Percentiles rank a stretch among this genome's conserved stretches.
Evolutionary conservation across 805 yeast genomes (phyloP).

Genomic region (Schwanniomyces vanrijiae): DNA sequence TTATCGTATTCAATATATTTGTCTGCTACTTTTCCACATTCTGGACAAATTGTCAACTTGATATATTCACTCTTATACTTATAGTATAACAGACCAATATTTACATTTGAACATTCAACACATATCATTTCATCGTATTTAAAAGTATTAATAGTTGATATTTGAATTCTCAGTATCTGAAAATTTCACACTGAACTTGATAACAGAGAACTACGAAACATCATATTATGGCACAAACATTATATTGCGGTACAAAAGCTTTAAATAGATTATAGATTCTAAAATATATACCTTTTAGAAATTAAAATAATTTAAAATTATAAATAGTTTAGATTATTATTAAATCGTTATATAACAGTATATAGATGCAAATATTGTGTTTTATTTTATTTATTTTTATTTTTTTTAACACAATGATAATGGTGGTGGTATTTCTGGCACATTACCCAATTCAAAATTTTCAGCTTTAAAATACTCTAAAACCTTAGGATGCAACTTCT

Average conservation of each 20-base stretch:
- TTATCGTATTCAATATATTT: slow-evolving; percentile 88
- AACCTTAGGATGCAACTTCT: slow-evolving; percentile 45
- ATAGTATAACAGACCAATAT: slow-evolving; percentile 65
- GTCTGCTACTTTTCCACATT: slow-evolving; percentile 77
- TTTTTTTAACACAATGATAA: slow-evolving; percentile 10
- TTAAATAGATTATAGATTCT: too few species aligned
- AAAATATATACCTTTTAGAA: background rate
- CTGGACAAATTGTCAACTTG: slow-evolving; percentile 70
- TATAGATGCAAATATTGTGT: background rate
- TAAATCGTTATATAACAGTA: background rate
- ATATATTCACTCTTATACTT: slow-evolving; percentile 77
- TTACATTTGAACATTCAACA: slow-evolving; percentile 72
- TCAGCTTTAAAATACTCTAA: slow-evolving; percentile 47
- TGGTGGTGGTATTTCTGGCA: slow-evolving; percentile 79
- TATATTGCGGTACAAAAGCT: background rate
- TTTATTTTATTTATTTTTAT: too few species aligned
- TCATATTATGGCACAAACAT: background rate
- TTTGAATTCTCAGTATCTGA: background rate
- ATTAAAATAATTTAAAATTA: background rate
- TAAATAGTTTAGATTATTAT: background rate
- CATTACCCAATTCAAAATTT: slow-evolving; percentile 55
- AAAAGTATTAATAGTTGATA: background rate
- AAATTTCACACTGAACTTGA: background rate
- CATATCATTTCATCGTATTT: slow-evolving; percentile 63
- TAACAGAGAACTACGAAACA: background rate